A percentile compares a stretch with the other conserved stretches of the same genome.
These are phyloP conservation scores for Inga laurina DNA, from an alignment of 306 rosid species.

Conservation along the genomic window DNA sequence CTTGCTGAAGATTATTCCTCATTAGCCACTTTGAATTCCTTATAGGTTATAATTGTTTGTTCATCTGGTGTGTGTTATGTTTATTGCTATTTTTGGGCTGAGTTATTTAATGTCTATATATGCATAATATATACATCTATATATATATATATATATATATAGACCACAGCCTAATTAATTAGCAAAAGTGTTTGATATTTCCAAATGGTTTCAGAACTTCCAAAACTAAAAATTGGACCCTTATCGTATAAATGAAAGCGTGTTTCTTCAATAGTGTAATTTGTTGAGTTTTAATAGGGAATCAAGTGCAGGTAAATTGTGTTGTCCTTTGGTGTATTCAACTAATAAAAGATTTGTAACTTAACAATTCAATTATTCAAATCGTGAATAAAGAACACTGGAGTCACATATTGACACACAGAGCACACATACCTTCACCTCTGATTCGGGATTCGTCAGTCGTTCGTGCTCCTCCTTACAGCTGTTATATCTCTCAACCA, in stretches of 20 bases:
- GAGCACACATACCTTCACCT: slow-evolving; percentile 41
- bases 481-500: slow-evolving; percentile 42
- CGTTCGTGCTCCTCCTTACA: slow-evolving; percentile 43
- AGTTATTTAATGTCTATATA: not conserved
- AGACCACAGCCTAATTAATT: not conserved
- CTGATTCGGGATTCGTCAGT: slow-evolving; percentile 42
- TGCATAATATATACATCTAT: not conserved
- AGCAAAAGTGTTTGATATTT: not conserved
- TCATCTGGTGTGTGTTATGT: not conserved
- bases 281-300: not conserved
- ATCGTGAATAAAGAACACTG: not conserved
- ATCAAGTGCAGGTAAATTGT: not conserved
- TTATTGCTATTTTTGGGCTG: not conserved
- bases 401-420: not conserved
- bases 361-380: not conserved
- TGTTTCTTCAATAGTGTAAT: not conserved
- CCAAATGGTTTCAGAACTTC: not conserved
- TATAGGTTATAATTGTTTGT: not conserved
- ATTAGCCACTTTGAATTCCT: not conserved
- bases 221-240: not conserved
- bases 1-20: not conserved
- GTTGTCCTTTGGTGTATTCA: not conserved
- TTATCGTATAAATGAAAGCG: not conserved
- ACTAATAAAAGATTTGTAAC: not conserved
- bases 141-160: not conserved